Evolutionary conservation across 2,329 filamentous ascomycete genomes (phyloP).

Genomic region (Trichoderma gracile): DNA sequence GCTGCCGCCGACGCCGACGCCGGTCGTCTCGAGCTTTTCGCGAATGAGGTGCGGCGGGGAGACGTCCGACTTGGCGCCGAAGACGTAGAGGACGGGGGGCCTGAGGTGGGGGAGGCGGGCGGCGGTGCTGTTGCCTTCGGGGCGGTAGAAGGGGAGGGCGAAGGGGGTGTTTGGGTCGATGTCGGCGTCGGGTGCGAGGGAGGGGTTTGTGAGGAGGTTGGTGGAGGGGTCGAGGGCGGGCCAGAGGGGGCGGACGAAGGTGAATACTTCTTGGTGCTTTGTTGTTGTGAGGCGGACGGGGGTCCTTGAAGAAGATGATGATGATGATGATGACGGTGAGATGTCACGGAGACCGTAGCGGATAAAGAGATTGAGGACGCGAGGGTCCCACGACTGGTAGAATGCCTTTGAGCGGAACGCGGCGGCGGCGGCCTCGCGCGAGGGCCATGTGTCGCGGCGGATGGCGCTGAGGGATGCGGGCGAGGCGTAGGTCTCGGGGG

Average conservation of each 20-base stretch:
- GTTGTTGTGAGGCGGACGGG: constrained; percentile 75
- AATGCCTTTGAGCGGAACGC: constrained; percentile 67
- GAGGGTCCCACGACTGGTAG: constrained; percentile 78
- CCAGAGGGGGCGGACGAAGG: constrained; percentile 66
- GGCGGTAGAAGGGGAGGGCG: constrained; percentile 63
- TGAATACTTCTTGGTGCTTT: constrained; percentile 79
- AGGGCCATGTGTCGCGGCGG: constrained; percentile 82
- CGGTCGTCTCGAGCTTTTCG: constrained; percentile 65
- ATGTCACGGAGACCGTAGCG: constrained; percentile 72
- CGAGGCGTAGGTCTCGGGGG: constrained; percentile 34
- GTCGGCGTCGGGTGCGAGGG: constrained; percentile 52
- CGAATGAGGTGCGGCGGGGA: constrained; percentile 51
- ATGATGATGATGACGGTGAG: too few relatives aligned
- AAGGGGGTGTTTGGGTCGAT: constrained; percentile 42
- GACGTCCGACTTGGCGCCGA: constrained; percentile 61
- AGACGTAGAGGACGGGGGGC: constrained; percentile 68
- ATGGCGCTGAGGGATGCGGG: constrained; percentile 64
- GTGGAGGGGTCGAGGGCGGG: constrained; percentile 44
- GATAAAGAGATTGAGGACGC: constrained; percentile 67
- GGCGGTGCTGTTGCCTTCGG: constrained; percentile 61
- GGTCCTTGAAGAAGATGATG: constrained; percentile 34
- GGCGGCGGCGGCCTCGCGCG: constrained; percentile 64
- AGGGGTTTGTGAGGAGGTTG: constrained; percentile 45
- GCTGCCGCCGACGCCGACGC: constrained; percentile 65
- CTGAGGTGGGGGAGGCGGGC: constrained; percentile 59